These are phyloP conservation scores for Prunus salicina DNA, from an alignment of 306 rosid species.

Conservation along the genomic window DNA sequence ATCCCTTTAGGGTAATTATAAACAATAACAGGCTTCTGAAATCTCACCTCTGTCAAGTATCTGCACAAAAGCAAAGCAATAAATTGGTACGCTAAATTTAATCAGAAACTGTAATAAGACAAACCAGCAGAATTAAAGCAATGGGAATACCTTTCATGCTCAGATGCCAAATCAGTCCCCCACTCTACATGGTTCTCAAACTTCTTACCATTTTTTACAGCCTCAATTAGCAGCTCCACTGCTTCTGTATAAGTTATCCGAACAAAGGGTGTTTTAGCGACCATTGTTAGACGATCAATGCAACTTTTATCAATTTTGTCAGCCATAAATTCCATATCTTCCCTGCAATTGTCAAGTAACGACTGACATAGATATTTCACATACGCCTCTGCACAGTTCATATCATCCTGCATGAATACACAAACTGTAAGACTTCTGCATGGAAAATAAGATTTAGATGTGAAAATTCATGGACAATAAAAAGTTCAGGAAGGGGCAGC, in stretches of 20 bases:
- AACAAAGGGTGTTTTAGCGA: conserved; percentile 72
- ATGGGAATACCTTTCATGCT: conserved; percentile 75
- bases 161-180: conserved; percentile 94
- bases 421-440: conserved; percentile 8
- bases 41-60: conserved; percentile 79
- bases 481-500: neutral
- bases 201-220: conserved; percentile 73
- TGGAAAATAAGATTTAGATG: neutral
- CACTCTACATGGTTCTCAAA: conserved; percentile 95
- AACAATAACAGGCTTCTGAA: conserved; percentile 89
- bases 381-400: conserved; percentile 96
- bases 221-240: conserved; percentile 67
- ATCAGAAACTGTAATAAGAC: conserved; percentile 4
- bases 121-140: neutral
- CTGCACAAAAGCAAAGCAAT: conserved; percentile 40
- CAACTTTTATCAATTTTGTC: conserved; percentile 77
- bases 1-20: conserved; percentile 90
- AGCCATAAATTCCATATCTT: conserved; percentile 92
- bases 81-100: conserved; percentile 18
- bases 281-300: conserved; percentile 75
- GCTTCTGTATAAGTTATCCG: conserved; percentile 85
- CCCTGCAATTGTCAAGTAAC: conserved; percentile 81
- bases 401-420: conserved; percentile 63
- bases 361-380: conserved; percentile 84
- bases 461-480: conserved; percentile 14